Percentiles rank a stretch among this genome's conserved stretches.
phyloP scores from a whole-genome alignment of 2,329 filamentous ascomycete genomes.

The Apiospora hydei region DNA sequence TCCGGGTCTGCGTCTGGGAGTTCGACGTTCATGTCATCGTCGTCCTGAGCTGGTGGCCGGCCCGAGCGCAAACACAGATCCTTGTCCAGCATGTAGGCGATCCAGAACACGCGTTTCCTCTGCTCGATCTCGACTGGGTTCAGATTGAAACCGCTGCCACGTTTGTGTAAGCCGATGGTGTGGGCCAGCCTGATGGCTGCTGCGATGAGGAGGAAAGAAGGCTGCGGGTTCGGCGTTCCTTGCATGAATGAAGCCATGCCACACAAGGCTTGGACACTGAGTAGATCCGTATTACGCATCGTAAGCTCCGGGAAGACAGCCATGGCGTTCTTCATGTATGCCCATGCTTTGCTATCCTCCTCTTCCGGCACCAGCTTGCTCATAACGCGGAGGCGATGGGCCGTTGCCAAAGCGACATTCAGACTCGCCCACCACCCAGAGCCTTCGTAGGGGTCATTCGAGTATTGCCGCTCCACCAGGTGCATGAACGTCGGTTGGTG shows the following conservation, averaged over 20 bases:
- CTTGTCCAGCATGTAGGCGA: constrained; percentile 71
- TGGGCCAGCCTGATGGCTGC: constrained; percentile 90
- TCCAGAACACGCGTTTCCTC: constrained; percentile 72
- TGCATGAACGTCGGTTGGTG: constrained; percentile 99
- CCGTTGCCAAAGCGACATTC: constrained; percentile 92
- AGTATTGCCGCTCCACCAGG: constrained; percentile 92
- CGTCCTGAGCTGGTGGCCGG: constrained; percentile 67
- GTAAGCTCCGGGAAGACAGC: constrained; percentile 90
- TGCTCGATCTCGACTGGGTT: constrained; percentile 96
- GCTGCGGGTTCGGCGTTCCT: constrained; percentile 95
- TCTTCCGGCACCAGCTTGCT: constrained; percentile 89
- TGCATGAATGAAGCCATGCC: constrained; percentile 96
- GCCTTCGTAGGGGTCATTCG: constrained; percentile 88
- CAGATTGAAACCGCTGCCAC: constrained; percentile 89
- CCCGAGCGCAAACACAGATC: constrained; percentile 67
- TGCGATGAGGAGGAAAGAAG: constrained; percentile 88
- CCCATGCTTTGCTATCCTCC: constrained; percentile 94
- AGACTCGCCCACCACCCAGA: constrained; percentile 99
- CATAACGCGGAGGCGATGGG: constrained; percentile 92
- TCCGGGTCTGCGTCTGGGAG: constrained; percentile 88
- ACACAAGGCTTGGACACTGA: constrained; percentile 92
- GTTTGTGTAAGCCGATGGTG: constrained; percentile 94
- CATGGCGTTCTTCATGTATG: constrained; percentile 95
- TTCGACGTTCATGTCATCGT: constrained; percentile 90
- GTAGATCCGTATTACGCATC: constrained; percentile 93